Evolutionary conservation across 2,329 filamentous ascomycete genomes (phyloP).

Genomic region (Clarireedia paspali): DNA sequence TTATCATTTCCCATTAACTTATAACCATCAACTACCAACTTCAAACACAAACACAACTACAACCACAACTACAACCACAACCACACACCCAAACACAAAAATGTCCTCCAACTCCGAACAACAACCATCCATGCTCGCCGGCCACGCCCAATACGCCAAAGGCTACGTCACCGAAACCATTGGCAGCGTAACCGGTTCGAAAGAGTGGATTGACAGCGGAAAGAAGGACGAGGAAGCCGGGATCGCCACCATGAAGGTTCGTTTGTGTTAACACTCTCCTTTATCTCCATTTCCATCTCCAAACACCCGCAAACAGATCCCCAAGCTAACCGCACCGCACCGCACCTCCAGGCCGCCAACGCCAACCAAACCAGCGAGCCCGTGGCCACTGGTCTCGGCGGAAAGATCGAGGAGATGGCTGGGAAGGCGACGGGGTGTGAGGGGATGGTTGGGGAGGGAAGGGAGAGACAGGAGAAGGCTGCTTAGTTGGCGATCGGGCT

Average conservation of each 20-base stretch:
- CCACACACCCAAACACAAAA: neutral
- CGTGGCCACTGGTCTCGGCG: constrained; percentile 28
- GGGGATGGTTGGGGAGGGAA: constrained; percentile 60
- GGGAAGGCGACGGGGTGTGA: constrained; percentile 59
- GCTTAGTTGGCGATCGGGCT: neutral
- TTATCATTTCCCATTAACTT: neutral
- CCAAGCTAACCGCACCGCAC: neutral
- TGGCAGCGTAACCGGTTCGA: constrained; percentile 52
- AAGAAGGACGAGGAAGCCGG: constrained; percentile 57
- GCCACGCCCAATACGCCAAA: constrained; percentile 62
- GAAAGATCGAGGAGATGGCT: constrained; percentile 56
- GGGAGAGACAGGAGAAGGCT: constrained; percentile 34
- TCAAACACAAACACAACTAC: neutral
- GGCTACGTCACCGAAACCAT: constrained; percentile 50
- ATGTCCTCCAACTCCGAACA: constrained; percentile 10
- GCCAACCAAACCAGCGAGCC: constrained; percentile 11
- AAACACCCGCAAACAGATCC: neutral
- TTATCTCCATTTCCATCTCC: no score
- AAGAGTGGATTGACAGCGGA: constrained; percentile 56
- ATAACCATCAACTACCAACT: neutral
- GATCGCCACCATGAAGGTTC: constrained; percentile 45
- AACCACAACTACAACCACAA: neutral
- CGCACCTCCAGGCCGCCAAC: constrained; percentile 9
- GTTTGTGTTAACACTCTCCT: neutral
- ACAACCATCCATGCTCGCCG: constrained; percentile 49